phyloP scores from a whole-genome alignment of 2,329 filamentous ascomycete species.

The Pestalotiopsis fici region DNA sequence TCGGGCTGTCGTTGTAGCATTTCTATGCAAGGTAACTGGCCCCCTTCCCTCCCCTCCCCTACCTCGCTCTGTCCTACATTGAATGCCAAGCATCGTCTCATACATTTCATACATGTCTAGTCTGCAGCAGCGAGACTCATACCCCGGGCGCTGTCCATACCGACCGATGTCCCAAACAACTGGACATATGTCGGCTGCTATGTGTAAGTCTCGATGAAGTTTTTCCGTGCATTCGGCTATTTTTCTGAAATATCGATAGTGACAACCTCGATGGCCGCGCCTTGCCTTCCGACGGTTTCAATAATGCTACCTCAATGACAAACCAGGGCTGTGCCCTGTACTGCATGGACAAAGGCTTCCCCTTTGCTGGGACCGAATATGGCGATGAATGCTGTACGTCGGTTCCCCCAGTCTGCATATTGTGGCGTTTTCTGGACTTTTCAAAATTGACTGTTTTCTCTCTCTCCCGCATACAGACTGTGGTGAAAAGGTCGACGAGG shows the following conservation, averaged over 20 bases:
- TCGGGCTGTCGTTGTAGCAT: neutral
- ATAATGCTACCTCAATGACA: constrained; percentile 44
- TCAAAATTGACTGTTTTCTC: neutral
- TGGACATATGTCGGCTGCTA: constrained; percentile 16
- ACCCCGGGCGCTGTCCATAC: constrained; percentile 9
- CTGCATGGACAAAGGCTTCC: constrained; percentile 47
- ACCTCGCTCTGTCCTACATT: neutral
- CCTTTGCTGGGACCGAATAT: constrained; percentile 61
- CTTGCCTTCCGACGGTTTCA: constrained; percentile 1
- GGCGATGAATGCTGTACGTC: constrained; percentile 55
- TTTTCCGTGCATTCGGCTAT: neutral
- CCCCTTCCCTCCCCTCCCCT: neutral
- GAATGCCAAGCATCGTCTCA: neutral
- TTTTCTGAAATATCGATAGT: neutral
- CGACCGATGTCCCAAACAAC: constrained; percentile 10
- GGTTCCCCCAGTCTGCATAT: constrained; percentile 13
- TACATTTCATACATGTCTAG: neutral
- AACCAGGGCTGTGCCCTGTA: constrained; percentile 54
- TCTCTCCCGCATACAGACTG: constrained; percentile 8
- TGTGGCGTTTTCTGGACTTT: neutral
- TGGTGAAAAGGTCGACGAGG: constrained; percentile 15
- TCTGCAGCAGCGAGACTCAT: constrained; percentile 8
- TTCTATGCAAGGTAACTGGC: neutral
- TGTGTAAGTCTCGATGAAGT: constrained; percentile 6
- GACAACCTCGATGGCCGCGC: constrained; percentile 11